These are phyloP conservation scores for Syzygium aromaticum DNA, from an alignment of 345 rosid species.

Conservation along the genomic window DNA sequence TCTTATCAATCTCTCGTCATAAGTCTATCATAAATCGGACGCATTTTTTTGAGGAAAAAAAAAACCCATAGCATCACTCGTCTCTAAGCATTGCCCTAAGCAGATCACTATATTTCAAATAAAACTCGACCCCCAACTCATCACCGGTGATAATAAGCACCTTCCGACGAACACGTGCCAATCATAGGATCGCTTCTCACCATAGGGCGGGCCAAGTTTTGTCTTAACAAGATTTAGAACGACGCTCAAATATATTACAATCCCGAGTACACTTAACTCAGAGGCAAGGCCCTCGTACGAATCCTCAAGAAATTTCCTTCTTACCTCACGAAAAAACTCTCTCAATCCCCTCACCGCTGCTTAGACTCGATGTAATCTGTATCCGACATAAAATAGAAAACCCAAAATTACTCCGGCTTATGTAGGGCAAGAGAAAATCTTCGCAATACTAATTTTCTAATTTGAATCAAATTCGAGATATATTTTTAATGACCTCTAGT, in stretches of 20 bases:
- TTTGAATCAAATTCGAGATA: background rate
- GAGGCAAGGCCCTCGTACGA: too few relatives aligned
- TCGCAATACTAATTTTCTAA: rapidly evolving
- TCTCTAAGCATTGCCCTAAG: background rate
- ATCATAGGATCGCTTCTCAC: background rate
- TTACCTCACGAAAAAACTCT: background rate
- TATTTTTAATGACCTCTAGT: background rate
- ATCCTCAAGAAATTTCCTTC: background rate
- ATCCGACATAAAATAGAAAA: background rate
- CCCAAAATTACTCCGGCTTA: background rate
- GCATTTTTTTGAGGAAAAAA: background rate
- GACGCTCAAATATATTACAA: background rate
- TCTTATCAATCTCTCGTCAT: background rate
- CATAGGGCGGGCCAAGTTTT: too few relatives aligned
- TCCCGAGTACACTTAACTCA: background rate
- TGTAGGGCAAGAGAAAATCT: background rate
- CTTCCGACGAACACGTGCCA: background rate
- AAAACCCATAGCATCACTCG: background rate
- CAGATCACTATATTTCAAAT: background rate
- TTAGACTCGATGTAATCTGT: background rate
- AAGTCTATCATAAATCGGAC: background rate
- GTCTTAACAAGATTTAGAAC: background rate
- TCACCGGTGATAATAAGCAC: background rate
- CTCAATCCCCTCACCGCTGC: background rate
- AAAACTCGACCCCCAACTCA: background rate